Percentiles rank a stretch among this genome's conserved stretches.
These are phyloP conservation scores for Fraxinus baroniana DNA, from an alignment of 305 asterid species.

Conservation along the genomic window DNA sequence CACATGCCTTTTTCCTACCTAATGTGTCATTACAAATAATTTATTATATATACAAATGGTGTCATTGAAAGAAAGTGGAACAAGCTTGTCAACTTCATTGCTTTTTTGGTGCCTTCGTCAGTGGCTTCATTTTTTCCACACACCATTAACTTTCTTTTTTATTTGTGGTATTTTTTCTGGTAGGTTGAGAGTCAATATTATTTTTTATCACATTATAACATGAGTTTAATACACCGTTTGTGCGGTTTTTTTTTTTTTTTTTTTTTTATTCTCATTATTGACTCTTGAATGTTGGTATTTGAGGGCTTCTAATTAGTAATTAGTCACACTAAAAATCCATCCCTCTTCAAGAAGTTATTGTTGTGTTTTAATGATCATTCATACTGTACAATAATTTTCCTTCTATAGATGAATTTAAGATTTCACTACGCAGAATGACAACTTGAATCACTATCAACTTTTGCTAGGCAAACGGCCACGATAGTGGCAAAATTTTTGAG, in stretches of 20 bases:
- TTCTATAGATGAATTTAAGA: not conserved
- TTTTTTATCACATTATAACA: not conserved
- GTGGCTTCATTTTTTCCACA: constrained; percentile 14
- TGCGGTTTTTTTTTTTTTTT: too few relatives aligned
- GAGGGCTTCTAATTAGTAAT: not conserved
- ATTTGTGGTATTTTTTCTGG: not conserved
- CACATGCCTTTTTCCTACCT: constrained; percentile 20
- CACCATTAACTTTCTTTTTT: not conserved
- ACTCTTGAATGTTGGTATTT: too few relatives aligned
- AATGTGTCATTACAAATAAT: not conserved
- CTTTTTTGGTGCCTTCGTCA: constrained; percentile 31
- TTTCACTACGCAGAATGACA: not conserved
- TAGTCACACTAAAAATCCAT: not conserved
- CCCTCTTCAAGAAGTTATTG: not conserved
- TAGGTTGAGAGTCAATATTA: not conserved
- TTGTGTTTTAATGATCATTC: not conserved
- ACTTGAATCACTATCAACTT: not conserved
- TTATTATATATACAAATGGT: not conserved
- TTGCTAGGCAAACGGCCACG: not conserved
- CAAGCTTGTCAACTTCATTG: constrained; percentile 35
- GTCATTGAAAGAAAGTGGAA: constrained; percentile 29
- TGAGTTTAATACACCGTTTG: not conserved
- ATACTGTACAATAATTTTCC: not conserved
- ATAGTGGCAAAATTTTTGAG: not conserved
- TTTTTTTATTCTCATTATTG: too few relatives aligned